phyloP scores from a whole-genome alignment of 1,284 basidiomycete genomes.

The Irpex lacteus region DNA sequence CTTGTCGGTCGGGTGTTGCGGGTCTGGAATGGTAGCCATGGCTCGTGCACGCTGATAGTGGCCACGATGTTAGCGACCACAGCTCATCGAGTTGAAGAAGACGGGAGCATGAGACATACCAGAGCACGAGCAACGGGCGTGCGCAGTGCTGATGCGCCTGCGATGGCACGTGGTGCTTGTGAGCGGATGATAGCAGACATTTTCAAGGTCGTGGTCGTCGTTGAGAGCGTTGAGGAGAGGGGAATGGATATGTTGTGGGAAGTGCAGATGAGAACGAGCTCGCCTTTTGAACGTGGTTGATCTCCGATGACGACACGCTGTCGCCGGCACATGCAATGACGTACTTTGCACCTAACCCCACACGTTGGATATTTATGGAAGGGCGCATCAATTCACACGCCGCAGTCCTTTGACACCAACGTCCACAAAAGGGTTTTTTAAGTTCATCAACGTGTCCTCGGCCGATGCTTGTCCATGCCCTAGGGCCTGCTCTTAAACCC shows the following conservation, averaged over 20 bases:
- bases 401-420: not conserved
- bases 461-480: not conserved
- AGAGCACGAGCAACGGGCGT: slow-evolving; percentile 14
- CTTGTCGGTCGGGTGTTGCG: slow-evolving; percentile 26
- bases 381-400: not conserved
- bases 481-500: too few relatives aligned
- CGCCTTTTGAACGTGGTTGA: not conserved
- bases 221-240: not conserved
- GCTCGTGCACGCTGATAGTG: slow-evolving; percentile 19
- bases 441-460: not conserved
- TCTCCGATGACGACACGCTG: not conserved
- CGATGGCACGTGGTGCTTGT: slow-evolving; percentile 20
- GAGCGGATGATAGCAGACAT: slow-evolving; percentile 18
- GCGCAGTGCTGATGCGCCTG: slow-evolving; percentile 14
- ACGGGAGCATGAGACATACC: slow-evolving; percentile 12
- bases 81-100: not conserved
- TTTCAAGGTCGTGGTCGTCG: not conserved
- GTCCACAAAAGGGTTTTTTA: not conserved
- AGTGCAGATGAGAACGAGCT: not conserved
- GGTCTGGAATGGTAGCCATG: slow-evolving; percentile 26
- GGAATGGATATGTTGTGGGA: not conserved
- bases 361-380: not conserved
- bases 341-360: not conserved
- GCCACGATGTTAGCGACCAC: not conserved
- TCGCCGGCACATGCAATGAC: not conserved